A percentile compares a stretch with the other conserved stretches of the same genome.
These are phyloP conservation scores for Trichophyton benhamiae DNA, from an alignment of 2,329 filamentous ascomycete genomes.

Conservation along the genomic window DNA sequence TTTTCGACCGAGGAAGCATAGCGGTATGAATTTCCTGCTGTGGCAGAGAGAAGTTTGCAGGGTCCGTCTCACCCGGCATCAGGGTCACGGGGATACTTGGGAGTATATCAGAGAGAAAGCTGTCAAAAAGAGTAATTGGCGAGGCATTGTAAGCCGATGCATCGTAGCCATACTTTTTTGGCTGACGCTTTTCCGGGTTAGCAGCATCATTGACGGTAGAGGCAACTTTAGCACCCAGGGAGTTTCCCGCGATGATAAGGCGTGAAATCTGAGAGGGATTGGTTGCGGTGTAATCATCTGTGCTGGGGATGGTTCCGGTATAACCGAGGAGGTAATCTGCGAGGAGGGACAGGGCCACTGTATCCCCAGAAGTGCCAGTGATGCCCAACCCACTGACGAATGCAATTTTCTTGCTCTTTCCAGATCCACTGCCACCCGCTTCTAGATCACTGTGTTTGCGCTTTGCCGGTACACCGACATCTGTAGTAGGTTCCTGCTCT, in stretches of 20 bases:
- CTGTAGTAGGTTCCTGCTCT: conserved; percentile 32
- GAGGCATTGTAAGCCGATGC: conserved; percentile 73
- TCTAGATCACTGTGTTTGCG: conserved; percentile 22
- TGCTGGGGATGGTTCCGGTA: conserved; percentile 38
- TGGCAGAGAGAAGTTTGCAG: conserved; percentile 77
- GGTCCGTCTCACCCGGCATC: conserved; percentile 71
- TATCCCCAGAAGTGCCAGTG: conserved; percentile 61
- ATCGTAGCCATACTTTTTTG: conserved; percentile 92
- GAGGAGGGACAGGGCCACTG: conserved; percentile 62
- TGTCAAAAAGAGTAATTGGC: conserved; percentile 72
- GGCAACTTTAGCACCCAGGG: conserved; percentile 43
- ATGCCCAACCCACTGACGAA: conserved; percentile 82
- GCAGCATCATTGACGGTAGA: conserved; percentile 15
- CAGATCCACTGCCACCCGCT: conserved; percentile 34
- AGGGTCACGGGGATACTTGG: conserved; percentile 81
- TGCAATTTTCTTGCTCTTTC: conserved; percentile 58
- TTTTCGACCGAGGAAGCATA: conserved; percentile 67
- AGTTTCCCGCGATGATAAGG: conserved; percentile 85
- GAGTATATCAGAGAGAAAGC: conserved; percentile 66
- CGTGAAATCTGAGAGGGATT: conserved; percentile 53
- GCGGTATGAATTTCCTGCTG: conserved; percentile 89
- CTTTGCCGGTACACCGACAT: conserved; percentile 26
- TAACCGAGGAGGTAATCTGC: conserved; percentile 84
- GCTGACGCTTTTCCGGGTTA: conserved; percentile 33
- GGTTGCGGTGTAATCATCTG: conserved; percentile 36